phyloP scores from a whole-genome alignment of 768 basidiomycete species.

The Porphyrellus cyaneotinctus region DNA sequence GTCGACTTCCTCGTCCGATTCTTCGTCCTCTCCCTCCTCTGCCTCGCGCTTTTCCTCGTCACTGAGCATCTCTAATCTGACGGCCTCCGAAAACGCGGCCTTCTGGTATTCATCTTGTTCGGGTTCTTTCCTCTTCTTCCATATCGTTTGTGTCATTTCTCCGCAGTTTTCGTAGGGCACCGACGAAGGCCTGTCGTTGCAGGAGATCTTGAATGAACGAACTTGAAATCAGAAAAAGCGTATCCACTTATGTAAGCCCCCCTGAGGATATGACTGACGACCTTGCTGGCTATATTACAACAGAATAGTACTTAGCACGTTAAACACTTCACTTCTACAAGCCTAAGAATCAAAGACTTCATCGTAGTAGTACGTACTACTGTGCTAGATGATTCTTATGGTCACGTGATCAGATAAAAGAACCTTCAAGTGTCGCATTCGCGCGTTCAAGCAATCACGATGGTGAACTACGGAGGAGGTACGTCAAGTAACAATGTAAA shows the following conservation, averaged over 20 bases:
- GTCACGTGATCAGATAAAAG: background rate
- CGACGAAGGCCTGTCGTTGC: background rate
- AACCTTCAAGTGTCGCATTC: too few species aligned
- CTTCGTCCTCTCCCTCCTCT: conserved; percentile 33
- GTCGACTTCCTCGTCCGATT: conserved; percentile 58
- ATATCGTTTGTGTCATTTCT: conserved; percentile 34
- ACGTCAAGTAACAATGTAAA: conserved; percentile 23
- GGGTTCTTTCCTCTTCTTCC: conserved; percentile 57
- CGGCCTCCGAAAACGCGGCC: conserved; percentile 35
- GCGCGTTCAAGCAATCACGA: conserved; percentile 22
- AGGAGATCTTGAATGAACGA: background rate
- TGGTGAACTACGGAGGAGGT: conserved; percentile 91
- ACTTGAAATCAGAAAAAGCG: conserved; percentile 7
- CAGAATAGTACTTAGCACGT: too few species aligned
- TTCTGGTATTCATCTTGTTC: conserved; percentile 37
- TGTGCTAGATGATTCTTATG: background rate
- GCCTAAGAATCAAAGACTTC: too few species aligned
- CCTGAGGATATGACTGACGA: background rate
- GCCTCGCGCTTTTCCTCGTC: conserved; percentile 55
- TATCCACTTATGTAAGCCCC: conserved; percentile 16
- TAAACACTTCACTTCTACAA: too few species aligned
- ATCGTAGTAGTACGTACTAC: too few species aligned
- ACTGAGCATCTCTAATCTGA: conserved; percentile 66
- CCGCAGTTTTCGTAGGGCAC: conserved; percentile 29
- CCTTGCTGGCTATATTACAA: background rate